Base-by-base conservation (phyloP, 257 asterid species). In the Plectranthus barbatus region DNA sequence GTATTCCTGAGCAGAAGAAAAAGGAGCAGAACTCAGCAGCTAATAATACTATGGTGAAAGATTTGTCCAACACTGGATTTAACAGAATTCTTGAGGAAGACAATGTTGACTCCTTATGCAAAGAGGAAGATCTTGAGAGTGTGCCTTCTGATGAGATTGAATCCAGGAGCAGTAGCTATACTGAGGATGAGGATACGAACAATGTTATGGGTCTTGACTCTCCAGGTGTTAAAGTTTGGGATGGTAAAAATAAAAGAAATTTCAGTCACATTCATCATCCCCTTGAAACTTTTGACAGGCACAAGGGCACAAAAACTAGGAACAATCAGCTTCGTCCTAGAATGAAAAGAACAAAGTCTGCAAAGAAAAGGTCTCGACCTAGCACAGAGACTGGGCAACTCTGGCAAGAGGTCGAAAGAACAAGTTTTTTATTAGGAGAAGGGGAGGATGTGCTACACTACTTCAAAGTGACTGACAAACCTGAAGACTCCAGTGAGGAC, bases 181-280 rank as follows among this genome's bases (percentile, higher is more conserved):
- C 90, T 50, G 94, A 85, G 63, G 97, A 87, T 57, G 99, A 89
- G 63, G 96, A 84, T 61, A 67, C 69, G 51, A 68, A 75, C 80
- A 74, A 52, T 69, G 74, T 80, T 62, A 86, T 86, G 76, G 95
- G 96, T 78, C 92, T 93, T 68, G 87, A 84, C 74, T 75, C 99
- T 68, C 96, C 99, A 58, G 86, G 88, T 21, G 83, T 81, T 67
- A 85, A 78, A 81, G 97, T 93, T 56, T 93, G 97, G 99, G 95
- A 90, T 80, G 79, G 90, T 60, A 90, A 84, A 79, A 87, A 80
- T 70, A 85, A 77, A 75, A 85, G 84, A 69, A 90, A 79, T 62
- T 77, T 81, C 74, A 78, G 90, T 72, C 87, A 67, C 65, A 84
- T 93, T 65, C 97, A 84, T 84, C 99, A 93, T 57, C 99, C 99